These are phyloP conservation scores for Calocybe gambosa DNA, from an alignment of 1,284 basidiomycete genomes.

Conservation along the genomic window DNA sequence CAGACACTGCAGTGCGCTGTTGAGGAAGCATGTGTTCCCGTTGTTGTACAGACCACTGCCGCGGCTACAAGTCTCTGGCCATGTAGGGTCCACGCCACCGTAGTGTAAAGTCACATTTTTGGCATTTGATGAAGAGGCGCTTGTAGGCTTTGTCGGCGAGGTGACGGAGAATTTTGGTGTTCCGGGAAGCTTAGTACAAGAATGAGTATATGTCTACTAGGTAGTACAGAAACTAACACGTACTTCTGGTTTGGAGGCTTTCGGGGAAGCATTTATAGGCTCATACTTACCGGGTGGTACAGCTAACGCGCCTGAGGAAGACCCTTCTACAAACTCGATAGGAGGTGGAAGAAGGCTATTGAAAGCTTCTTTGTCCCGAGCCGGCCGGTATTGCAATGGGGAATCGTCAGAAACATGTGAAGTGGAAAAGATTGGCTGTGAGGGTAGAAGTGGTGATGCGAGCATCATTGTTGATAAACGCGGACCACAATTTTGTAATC, in stretches of 20 bases:
- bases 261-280: conserved; percentile 63
- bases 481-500: background rate
- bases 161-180: conserved; percentile 14
- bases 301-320: conserved; percentile 64
- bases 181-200: conserved; percentile 16
- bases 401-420: conserved; percentile 43
- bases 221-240: conserved; percentile 15
- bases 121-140: conserved; percentile 20
- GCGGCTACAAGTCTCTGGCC: conserved; percentile 41
- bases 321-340: conserved; percentile 76
- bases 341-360: conserved; percentile 67
- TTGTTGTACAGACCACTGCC: conserved; percentile 79
- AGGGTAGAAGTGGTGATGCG: conserved; percentile 51
- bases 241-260: conserved; percentile 37
- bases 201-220: background rate
- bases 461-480: conserved; percentile 36
- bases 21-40: conserved; percentile 98
- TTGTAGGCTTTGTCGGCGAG: conserved; percentile 12
- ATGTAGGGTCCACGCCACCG: conserved; percentile 50
- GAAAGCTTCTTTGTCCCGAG: conserved; percentile 66
- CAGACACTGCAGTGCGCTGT: conserved; percentile 91
- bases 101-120: conserved; percentile 38
- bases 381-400: conserved; percentile 48
- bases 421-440: conserved; percentile 41
- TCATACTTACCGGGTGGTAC: conserved; percentile 69